Base-by-base conservation (phyloP, 1,284 basidiomycete species). In the Ceratobasidium papillatum region DNA sequence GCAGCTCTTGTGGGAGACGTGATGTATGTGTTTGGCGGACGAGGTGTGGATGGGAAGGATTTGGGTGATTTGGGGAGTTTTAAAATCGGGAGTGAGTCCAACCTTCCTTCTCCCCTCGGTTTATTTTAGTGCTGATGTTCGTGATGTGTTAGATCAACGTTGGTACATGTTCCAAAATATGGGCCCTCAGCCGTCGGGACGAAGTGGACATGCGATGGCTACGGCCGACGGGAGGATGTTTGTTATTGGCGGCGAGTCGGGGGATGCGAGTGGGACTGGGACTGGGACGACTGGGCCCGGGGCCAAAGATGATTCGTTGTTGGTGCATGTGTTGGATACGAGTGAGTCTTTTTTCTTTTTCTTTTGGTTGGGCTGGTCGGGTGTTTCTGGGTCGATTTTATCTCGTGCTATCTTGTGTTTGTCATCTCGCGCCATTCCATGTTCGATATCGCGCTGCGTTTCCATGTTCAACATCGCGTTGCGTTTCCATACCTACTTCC, bases 151-250 rank as follows among this genome's bases (percentile, higher is more conserved):
- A 92, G 89, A 90, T 82, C 89, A 90, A 78, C 85, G 90, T 79
- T 99, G 97, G 97, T 99, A 96, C 84, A 99, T 97, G 94, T 99
- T 99, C 85, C 96, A 98, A 82, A 98, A 98, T 82, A 99, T 99
- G 97, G 97, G 97, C 1, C 96, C 96, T 12, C 89, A 94, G 7
- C 97, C 97, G 1, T 91, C 87, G 72, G 94, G 95, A 14, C 88
- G 97, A 66, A 96, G 94, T 17, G 97, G 97, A 2, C 97, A 99
- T 83, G 93, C 95, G 25, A 96, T 99, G 93, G 94, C 96, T 4
- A 91, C 93, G 12, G 92, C 92, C 80, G 94, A 94, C 66, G 89
- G 92, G 68, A 91, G 92, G 79, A 93, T 99, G 11, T 94, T 95
- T 78, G 95, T 99, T 1, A 87, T 99, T 12, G 97, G 97, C 52